Evolutionary conservation across 164 flowering plant species (phyloP), one percentile per base, ranked within the genome.

Genomic region (Akebia trifoliata): DNA sequence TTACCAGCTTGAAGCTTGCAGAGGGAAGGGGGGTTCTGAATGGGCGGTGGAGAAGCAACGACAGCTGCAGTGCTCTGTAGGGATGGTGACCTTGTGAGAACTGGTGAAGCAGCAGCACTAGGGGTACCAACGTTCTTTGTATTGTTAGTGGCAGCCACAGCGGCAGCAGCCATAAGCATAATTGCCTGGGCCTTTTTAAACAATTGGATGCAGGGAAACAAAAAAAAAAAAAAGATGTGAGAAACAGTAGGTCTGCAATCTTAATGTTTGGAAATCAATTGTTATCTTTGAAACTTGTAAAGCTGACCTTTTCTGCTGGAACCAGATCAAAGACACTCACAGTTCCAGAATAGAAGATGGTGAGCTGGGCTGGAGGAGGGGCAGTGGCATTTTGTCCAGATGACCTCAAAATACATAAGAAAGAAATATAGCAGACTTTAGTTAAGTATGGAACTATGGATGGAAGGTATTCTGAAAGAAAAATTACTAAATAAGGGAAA

Each of bases 321-420:
- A 78, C 40, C 51, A 62, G 68, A 56, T 78, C 79, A 44, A 68
- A 78, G 6, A 78, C 77, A n/a, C 35, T 35, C 26, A 78, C 76
- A 26, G 55, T 63, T 61, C 82, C 82, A 42, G 72, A 69, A 60
- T 70, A 78, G 64, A 78, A 78, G 54, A 78, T 78, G 40, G 82
- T 78, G 24, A 78, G 75, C 60, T 73, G 79, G 54, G 67, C 69
- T 49, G 51, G 50, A 42, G 61, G 50, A 36, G 54, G 29, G 3
- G 66, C 34, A n/a, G 53, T 42, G 36, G 60, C 12, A 31, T 55
- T 49, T 31, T 54, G 15, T 31, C 48, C 49, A 42, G 30, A 24
- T 44, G 48, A 10, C 48, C 1, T 20, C 60, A 57, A 43, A 18
- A 21, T 20, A 57, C 20, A 43, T 10, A 57, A 43, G 48, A 39